Evolutionary conservation across 352 stramenopile genomes (phyloP), one percentile per base, ranked within the genome.

Genomic region (Pythium aphanidermatum): DNA sequence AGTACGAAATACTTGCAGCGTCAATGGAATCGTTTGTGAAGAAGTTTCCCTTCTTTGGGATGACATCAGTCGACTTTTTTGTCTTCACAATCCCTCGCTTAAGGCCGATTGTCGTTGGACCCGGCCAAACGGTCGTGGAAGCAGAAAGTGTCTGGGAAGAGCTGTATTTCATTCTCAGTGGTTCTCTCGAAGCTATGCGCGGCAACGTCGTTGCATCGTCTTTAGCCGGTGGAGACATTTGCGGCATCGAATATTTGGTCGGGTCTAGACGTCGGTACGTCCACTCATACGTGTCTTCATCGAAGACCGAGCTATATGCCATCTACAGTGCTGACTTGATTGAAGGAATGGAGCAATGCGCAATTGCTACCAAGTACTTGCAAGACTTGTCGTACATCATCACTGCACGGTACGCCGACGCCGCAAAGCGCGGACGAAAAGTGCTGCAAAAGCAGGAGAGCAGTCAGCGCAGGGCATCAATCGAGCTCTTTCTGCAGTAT

Each of bases 141-240:
- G 73, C 67, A 0, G 78, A 88, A 54, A 87, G 78, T 39, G 75
- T 91, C 1, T 88, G 78, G 78, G 78, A 88, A 51, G 75, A 88
- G 49, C 51, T 91, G 3, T 88, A 91, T 29, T 91, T 91, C 26
- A 59, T 91, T 16, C 70, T 74, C 0, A 60, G 25, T 9, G 78
- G 75, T 3, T 70, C 66, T 0, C 54, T 91, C 29, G 74, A 91
- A 26, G 73, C 63, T 0, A 59, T 88, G 17, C 71, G 65, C 6
- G 71, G 54, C 7, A 85, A 91, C 28, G 47, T 73, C 5, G 68
- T 86, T 12, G 71, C 80, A 4, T 72, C 72, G 2, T 77, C 75
- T 1, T 66, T 88, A 7, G 65, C 64, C 0, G 54, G 68, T 4
- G 74, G 77, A 7, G 75, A 88, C 32, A 88, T 91, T 49, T 91